Percentiles rank a stretch among this genome's conserved stretches.
Conservation (phyloP, 1,139 yeast genomes). For the Kodamaea fungicola region DNA sequence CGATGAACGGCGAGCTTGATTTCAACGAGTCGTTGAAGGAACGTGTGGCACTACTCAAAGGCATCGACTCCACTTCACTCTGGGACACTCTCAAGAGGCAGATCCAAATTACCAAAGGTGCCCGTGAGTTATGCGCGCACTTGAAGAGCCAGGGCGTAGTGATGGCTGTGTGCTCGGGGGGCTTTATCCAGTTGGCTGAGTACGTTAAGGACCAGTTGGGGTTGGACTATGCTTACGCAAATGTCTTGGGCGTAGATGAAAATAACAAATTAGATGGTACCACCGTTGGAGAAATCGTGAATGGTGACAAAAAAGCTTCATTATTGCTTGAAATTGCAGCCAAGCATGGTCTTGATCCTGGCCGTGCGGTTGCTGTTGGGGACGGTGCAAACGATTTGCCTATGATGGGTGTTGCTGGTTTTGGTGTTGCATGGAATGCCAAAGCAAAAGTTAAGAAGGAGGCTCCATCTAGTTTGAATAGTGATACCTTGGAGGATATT, state of each 20-base stretch:
- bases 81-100: constrained; percentile 78
- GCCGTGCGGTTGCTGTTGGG: constrained; percentile 79
- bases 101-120: constrained; percentile 80
- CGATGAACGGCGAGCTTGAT: constrained; percentile 97
- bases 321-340: constrained; percentile 65
- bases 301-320: constrained; percentile 79
- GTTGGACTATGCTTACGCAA: constrained; percentile 88
- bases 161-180: constrained; percentile 91
- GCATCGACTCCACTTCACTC: constrained; percentile 66
- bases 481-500: constrained; percentile 64
- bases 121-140: constrained; percentile 60
- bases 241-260: constrained; percentile 58
- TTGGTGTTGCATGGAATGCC: constrained; percentile 97
- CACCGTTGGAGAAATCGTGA: constrained; percentile 73
- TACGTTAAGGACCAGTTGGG: constrained; percentile 65
- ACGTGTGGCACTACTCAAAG: constrained; percentile 75
- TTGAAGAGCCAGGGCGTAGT: constrained; percentile 62
- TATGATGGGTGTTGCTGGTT: constrained; percentile 92
- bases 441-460: constrained; percentile 81
- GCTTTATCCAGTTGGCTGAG: constrained; percentile 84
- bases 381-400: constrained; percentile 95
- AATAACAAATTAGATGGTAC: constrained; percentile 51
- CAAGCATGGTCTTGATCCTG: constrained; percentile 56
- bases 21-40: constrained; percentile 76
- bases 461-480: constrained; percentile 83